A percentile compares a stretch with the other conserved stretches of the same genome.
Evolutionary conservation across 768 basidiomycete species (phyloP).

Genomic region (Amanita subjunquillea): DNA sequence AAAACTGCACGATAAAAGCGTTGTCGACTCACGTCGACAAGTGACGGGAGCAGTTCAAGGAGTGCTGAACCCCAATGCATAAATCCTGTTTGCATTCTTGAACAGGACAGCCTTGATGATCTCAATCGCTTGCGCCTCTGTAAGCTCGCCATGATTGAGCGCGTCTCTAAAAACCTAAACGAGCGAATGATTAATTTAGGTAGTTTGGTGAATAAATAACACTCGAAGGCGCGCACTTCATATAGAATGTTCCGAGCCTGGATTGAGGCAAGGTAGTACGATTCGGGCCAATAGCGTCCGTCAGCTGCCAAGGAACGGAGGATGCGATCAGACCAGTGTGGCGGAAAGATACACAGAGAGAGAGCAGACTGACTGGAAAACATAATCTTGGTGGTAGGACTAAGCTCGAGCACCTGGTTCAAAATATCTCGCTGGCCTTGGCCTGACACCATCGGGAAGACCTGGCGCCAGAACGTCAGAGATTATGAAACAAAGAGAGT

Average conservation of each 20-base stretch:
- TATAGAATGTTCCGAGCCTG: conserved; percentile 58
- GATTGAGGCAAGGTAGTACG: conserved; percentile 54
- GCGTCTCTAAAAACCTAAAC: no score
- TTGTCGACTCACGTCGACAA: no score
- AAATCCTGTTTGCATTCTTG: no score
- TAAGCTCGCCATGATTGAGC: no score
- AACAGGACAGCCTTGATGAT: no score
- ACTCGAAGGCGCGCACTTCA: conserved; percentile 26
- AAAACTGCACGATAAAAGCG: no score
- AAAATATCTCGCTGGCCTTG: conserved; percentile 53
- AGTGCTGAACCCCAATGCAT: no score
- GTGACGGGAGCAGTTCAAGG: no score
- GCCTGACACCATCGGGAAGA: conserved; percentile 58
- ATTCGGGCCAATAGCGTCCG: conserved; percentile 70
- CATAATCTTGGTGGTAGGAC: conserved; percentile 70
- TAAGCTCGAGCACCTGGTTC: conserved; percentile 56
- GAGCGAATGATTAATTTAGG: no score
- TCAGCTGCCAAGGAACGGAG: conserved; percentile 28
- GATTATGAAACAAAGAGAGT: background rate
- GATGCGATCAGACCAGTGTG: background rate
- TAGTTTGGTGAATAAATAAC: no score
- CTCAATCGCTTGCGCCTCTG: no score
- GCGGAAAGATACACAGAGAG: background rate
- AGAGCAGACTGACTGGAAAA: conserved; percentile 57
- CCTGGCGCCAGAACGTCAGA: conserved; percentile 15